Evolutionary conservation across 345 rosid species (phyloP).

Genomic region (Cardamine resedifolia): DNA sequence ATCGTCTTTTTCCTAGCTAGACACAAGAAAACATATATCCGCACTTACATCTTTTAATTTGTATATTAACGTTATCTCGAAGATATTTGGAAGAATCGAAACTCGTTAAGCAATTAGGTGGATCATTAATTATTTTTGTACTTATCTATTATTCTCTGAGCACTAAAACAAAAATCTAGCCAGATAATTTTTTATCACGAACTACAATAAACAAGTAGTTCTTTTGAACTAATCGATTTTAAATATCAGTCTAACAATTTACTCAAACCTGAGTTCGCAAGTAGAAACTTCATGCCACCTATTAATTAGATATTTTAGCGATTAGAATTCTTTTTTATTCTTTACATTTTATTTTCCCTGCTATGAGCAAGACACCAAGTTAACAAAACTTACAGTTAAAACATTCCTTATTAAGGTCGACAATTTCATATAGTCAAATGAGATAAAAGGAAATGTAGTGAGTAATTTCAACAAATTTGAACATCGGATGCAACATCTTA

Average conservation of each 20-base stretch:
- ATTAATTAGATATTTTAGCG: background rate
- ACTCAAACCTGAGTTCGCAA: background rate
- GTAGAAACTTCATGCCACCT: background rate
- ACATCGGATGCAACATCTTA: slow-evolving; percentile 27
- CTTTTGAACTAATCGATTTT: background rate
- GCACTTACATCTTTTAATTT: background rate
- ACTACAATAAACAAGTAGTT: background rate
- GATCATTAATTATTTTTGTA: background rate
- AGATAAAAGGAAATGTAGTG: background rate
- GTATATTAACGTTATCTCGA: background rate
- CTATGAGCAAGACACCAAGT: slow-evolving; percentile 16
- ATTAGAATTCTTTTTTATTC: background rate
- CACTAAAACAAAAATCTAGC: background rate
- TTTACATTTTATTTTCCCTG: background rate
- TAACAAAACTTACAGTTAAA: slow-evolving; percentile 17
- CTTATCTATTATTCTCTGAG: background rate
- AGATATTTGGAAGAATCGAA: background rate
- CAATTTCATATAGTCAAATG: background rate
- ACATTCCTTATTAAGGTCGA: slow-evolving; percentile 8
- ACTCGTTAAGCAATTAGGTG: background rate
- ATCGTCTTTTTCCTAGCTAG: too few species aligned
- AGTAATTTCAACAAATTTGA: slow-evolving; percentile 2
- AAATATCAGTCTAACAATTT: background rate
- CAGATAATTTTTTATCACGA: background rate
- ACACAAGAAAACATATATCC: too few species aligned